Evolutionary conservation across 495 filamentous ascomycete genomes (phyloP), one percentile per base, ranked within the genome.

Genomic region (Chaetomidium leptoderma): DNA sequence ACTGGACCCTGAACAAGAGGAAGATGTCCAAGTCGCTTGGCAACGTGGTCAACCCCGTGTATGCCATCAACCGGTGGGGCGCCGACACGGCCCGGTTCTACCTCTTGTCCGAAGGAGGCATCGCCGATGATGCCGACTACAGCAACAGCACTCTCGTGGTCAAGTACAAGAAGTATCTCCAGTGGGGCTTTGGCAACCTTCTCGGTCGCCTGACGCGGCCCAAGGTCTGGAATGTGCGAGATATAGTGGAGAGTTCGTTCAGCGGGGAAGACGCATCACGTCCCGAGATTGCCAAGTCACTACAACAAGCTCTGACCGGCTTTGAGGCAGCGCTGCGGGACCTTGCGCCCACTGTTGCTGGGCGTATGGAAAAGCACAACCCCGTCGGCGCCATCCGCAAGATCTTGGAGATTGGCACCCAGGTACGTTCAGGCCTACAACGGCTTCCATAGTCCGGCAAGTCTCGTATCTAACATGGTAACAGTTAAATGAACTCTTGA

Each of bases 21-120:
- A 98, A 97, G 69, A 98, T 98, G 93, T 89, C 91, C 30, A 98
- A 98, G 70, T 92, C 88, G 8, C 83, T 85, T 6, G 95, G 95
- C 48, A 97, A 95, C 69, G 92, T 91, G 23, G 93, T 98, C 19
- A 96, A 96, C 65, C 93, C 93, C 0, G 91, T 95, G 68, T 90
- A 91, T 63, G 93, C 93, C 5, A 82, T 97, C 51, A 84, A 96
- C 30, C 82, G 92, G 16, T 97, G 91, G 69, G 92, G 90, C 14
- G 78, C 88, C 2, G 93, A 98, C 73, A 76, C 82, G 2, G 86
- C 97, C 83, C 85, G 93, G 0, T 96, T 86, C 70, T 98, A 91
- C 74, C 76, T 98, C 51, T 79, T 87, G 19, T 81, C 85, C 58
- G 85, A 89, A 59, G 92, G 91, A 9, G 84, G 85, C 5, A 79